Base-by-base conservation (phyloP, 441 rosid species). In the Arabidopsis hybrid region DNA sequence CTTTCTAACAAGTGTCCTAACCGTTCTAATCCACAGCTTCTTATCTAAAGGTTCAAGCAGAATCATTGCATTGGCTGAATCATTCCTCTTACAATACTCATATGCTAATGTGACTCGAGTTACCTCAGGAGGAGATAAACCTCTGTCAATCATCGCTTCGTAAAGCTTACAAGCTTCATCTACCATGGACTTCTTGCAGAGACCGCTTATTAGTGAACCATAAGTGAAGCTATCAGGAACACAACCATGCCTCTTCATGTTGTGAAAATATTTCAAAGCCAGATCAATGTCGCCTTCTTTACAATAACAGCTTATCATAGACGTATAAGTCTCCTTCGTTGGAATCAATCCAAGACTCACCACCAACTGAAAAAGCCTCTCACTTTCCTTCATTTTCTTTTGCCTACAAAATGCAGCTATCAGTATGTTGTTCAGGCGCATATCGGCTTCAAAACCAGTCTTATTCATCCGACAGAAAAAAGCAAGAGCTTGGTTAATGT, bases 271-370 rank as follows among this genome's bases (percentile, higher is more conserved):
- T 43, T 76, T 85, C 40, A 88, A 7, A 26, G 90, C 93, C n/a
- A 72, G 45, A 60, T 65, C 82, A 14, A 84, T 64, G 67, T 84
- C 80, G 50, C 89, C 87, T 66, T 78, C 88, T 46, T 88, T 83
- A 76, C 90, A 85, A 72, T 84, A 88, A 47, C 95, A 97, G 32
- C 93, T 77, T 10, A 93, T 82, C 91, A 93, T 86, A 7, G 97
- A 91, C 2, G 97, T 91, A 78, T 82, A 94, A 11, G 95, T 94
- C 85, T 94, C 89, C 79, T 92, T 94, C 17, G 91, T 89, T 61
- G 96, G 97, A 75, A 85, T 78, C 72, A 90, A 84, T 8, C 90
- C 87, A 1, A 74, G 76, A 49, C 75, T 69, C 47, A 87, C 69
- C 40, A 83, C 89, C 78, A 84, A 83, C 45, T 60, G 72, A 42